Evolutionary conservation across 352 stramenopile species (phyloP).

Genomic region (Globisporangium parvum): DNA sequence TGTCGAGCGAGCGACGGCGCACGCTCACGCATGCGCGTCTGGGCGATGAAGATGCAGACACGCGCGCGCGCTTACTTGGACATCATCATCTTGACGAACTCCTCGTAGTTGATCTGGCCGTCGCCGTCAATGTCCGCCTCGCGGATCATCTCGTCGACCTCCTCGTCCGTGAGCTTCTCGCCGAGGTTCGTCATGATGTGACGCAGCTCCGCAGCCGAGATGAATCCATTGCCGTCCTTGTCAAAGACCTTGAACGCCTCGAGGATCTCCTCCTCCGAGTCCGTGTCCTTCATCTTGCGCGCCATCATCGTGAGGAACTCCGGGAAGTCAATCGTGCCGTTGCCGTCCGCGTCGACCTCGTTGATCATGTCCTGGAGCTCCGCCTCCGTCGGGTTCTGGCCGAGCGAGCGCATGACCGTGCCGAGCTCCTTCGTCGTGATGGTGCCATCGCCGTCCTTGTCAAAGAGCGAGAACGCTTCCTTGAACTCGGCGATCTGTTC

Average conservation of each 20-base stretch:
- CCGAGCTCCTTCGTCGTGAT: constrained; percentile 99
- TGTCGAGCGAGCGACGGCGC: background rate
- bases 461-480: constrained; percentile 99
- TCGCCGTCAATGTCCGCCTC: constrained; percentile 98
- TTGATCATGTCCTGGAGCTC: constrained; percentile 99
- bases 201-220: constrained; percentile 95
- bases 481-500: constrained; percentile 99
- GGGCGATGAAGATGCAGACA: too few species aligned
- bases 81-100: constrained; percentile 99
- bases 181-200: constrained; percentile 99
- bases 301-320: constrained; percentile 99
- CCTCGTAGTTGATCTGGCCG: constrained; percentile 99
- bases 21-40: background rate
- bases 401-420: constrained; percentile 98
- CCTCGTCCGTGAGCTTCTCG: constrained; percentile 98
- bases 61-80: constrained; percentile 80
- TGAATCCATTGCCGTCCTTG: constrained; percentile 99
- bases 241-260: constrained; percentile 98
- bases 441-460: constrained; percentile 98
- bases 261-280: constrained; percentile 98
- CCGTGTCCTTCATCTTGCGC: constrained; percentile 98
- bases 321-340: constrained; percentile 99
- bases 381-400: constrained; percentile 97
- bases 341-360: constrained; percentile 98
- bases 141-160: constrained; percentile 99